These are phyloP conservation scores for Veloboletus limbatus DNA, from an alignment of 1,284 basidiomycete genomes.

Conservation along the genomic window DNA sequence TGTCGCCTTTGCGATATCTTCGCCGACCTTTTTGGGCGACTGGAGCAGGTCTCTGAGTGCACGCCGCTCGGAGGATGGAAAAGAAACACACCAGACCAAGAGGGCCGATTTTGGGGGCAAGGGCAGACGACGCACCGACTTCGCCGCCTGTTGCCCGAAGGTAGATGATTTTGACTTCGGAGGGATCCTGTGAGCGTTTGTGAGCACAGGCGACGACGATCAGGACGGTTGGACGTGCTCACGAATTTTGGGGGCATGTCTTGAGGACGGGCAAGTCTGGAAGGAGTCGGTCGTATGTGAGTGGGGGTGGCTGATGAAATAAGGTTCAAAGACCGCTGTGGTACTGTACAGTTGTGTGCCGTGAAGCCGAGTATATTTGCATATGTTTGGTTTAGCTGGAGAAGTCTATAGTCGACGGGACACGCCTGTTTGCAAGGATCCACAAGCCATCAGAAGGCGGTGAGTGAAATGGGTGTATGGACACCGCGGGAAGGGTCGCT, in stretches of 20 bases:
- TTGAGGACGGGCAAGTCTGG: conserved; percentile 12
- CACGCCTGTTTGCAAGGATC: conserved; percentile 4
- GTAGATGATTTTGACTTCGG: conserved; percentile 98
- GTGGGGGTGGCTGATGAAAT: conserved; percentile 33
- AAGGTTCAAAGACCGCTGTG: conserved; percentile 50
- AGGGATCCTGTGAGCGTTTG: conserved; percentile 67
- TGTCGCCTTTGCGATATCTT: conserved; percentile 99
- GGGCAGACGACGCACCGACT: conserved; percentile 97
- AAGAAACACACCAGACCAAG: conserved; percentile 88
- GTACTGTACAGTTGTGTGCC: conserved; percentile 51
- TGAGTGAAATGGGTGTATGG: conserved; percentile 71
- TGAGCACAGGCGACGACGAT: conserved; percentile 13
- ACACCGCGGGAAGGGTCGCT: conserved; percentile 70
- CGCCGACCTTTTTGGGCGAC: conserved; percentile 99
- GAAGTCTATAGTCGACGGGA: not conserved
- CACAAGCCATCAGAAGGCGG: conserved; percentile 27
- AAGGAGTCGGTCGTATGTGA: not conserved
- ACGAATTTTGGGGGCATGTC: conserved; percentile 80
- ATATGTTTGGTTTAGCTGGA: conserved; percentile 15
- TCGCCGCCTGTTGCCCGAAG: conserved; percentile 99
- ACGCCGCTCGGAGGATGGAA: not conserved
- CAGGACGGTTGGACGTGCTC: conserved; percentile 22
- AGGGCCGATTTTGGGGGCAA: conserved; percentile 99
- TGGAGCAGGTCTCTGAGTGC: conserved; percentile 36
- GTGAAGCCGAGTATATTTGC: conserved; percentile 24